Conservation (phyloP, 805 yeast genomes). For the Monosporozyma servazzii region DNA sequence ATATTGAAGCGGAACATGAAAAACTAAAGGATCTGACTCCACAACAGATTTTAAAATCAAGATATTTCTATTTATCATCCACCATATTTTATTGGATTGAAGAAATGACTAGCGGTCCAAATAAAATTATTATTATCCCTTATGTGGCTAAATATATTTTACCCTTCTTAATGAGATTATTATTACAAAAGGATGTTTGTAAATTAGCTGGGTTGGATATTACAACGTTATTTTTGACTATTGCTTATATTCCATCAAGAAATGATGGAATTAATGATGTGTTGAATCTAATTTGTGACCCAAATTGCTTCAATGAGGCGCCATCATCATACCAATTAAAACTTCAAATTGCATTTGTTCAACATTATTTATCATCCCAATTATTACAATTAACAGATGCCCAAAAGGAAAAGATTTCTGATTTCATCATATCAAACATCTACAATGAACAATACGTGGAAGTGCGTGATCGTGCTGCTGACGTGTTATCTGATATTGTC, state of each 20-base stretch:
- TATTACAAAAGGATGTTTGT: constrained; percentile 73
- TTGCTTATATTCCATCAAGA: constrained; percentile 43
- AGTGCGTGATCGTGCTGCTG: constrained; percentile 66
- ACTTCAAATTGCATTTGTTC: constrained; percentile 63
- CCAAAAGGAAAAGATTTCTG: constrained; percentile 43
- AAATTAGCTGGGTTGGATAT: constrained; percentile 58
- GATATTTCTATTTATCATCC: constrained; percentile 56
- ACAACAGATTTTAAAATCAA: constrained; percentile 50
- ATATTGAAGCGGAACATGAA: constrained; percentile 35
- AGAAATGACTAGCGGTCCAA: constrained; percentile 44
- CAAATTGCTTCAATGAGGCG: background rate
- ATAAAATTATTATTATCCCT: constrained; percentile 44
- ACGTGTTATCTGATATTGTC: constrained; percentile 71
- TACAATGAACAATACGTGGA: constrained; percentile 60
- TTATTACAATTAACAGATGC: constrained; percentile 41
- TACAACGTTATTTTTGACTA: constrained; percentile 34
- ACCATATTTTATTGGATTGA: constrained; percentile 56
- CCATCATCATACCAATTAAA: constrained; percentile 53
- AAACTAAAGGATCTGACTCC: constrained; percentile 33
- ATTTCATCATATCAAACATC: constrained; percentile 39
- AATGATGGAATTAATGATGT: constrained; percentile 9
- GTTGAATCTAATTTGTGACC: constrained; percentile 2
- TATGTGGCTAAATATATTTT: constrained; percentile 44
- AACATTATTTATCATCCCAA: constrained; percentile 63
- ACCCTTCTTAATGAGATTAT: constrained; percentile 60